A percentile compares a stretch with the other conserved stretches of the same genome.
Conservation (phyloP, 768 basidiomycete genomes). For the Jaapia argillacea region DNA sequence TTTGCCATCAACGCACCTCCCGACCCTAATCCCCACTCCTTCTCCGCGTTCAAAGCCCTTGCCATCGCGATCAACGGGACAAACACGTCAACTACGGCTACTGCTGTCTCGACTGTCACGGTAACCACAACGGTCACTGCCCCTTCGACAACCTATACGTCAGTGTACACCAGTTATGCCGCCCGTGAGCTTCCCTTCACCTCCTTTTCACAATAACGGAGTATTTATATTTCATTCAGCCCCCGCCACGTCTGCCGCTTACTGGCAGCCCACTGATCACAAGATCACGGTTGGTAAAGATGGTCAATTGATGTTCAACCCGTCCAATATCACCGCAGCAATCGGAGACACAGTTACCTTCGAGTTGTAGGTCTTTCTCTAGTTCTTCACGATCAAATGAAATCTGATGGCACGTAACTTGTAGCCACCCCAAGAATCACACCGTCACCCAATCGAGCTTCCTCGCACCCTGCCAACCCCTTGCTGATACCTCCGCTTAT, state of each 20-base stretch:
- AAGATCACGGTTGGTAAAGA: conserved; percentile 7
- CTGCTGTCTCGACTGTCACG: neutral
- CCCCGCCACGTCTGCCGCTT: neutral
- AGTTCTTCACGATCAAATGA: conserved; percentile 6
- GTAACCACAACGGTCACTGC: neutral
- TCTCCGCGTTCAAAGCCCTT: neutral
- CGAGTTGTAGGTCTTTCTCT: conserved; percentile 6
- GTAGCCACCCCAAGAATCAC: conserved; percentile 9
- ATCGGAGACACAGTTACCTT: conserved; percentile 14
- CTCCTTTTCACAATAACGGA: neutral
- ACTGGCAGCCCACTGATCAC: neutral
- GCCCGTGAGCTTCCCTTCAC: neutral
- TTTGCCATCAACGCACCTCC: conserved; percentile 16
- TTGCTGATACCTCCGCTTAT: conserved; percentile 6
- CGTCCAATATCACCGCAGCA: conserved; percentile 9
- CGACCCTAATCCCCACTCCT: conserved; percentile 1
- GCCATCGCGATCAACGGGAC: neutral
- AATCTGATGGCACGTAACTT: neutral
- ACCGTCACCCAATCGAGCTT: conserved; percentile 11
- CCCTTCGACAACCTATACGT: neutral
- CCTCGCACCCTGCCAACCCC: conserved; percentile 10
- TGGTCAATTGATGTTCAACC: conserved; percentile 6
- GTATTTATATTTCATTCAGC: neutral
- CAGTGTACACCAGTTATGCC: neutral
- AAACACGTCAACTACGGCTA: neutral